phyloP scores from a whole-genome alignment of 306 rosid genomes.

The Medicago lupulina region DNA sequence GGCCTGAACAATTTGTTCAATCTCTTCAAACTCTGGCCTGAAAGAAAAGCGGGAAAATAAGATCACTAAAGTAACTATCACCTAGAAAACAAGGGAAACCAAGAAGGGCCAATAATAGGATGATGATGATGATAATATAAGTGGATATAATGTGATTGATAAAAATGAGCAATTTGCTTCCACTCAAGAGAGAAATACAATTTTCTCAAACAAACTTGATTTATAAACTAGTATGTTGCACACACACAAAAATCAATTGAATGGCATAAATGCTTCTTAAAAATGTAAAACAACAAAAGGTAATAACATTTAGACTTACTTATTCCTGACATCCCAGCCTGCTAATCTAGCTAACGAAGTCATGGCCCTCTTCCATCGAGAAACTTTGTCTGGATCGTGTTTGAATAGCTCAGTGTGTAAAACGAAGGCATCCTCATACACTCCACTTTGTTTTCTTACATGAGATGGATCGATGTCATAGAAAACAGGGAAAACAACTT shows the following conservation, averaged over 20 bases:
- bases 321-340: slow-evolving; percentile 15
- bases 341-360: background rate
- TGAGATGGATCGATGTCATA: background rate
- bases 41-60: background rate
- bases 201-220: too few relatives aligned
- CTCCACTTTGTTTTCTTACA: background rate
- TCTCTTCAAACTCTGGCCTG: background rate
- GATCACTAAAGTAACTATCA: background rate
- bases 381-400: background rate
- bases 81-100: background rate
- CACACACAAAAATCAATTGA: too few relatives aligned
- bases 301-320: background rate
- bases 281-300: background rate
- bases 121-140: too few relatives aligned
- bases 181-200: background rate
- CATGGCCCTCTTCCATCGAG: slow-evolving; percentile 16
- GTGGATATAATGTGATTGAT: too few relatives aligned
- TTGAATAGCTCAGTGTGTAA: background rate
- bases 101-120: too few relatives aligned
- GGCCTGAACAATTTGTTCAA: background rate
- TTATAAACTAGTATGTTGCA: too few relatives aligned
- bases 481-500: slow-evolving; percentile 7
- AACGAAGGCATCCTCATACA: background rate
- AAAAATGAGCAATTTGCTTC: background rate
- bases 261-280: too few relatives aligned